phyloP scores from a whole-genome alignment of 2,329 filamentous ascomycete species.

The Incumbomyces delicatus region DNA sequence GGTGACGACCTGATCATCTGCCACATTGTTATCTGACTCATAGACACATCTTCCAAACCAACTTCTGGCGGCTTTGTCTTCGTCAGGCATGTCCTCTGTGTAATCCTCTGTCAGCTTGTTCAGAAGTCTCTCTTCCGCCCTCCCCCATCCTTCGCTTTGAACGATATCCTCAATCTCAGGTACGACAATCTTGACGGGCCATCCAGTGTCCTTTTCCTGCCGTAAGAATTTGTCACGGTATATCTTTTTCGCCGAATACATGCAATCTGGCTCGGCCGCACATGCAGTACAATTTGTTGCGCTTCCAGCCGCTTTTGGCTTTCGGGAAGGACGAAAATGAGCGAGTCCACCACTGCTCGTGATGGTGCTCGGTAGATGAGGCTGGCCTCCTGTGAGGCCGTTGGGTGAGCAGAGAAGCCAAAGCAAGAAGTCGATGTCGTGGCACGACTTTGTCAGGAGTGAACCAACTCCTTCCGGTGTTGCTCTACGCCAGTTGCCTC shows the following conservation, averaged over 20 bases:
- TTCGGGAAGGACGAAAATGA: constrained; percentile 65
- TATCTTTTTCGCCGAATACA: constrained; percentile 75
- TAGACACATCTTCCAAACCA: constrained; percentile 96
- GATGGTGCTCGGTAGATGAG: constrained; percentile 68
- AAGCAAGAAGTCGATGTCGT: constrained; percentile 85
- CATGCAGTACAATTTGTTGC: constrained; percentile 86
- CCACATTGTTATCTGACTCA: constrained; percentile 86
- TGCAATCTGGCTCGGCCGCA: constrained; percentile 62
- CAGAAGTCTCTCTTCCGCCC: constrained; percentile 44
- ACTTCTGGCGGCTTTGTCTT: constrained; percentile 39
- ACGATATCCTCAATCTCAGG: constrained; percentile 80
- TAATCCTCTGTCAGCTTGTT: constrained; percentile 46
- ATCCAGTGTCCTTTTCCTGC: constrained; percentile 53
- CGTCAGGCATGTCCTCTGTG: constrained; percentile 43
- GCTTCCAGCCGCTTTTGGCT: constrained; percentile 61
- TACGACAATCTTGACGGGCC: constrained; percentile 83
- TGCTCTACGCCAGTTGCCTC: constrained; percentile 85
- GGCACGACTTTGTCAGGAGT: constrained; percentile 87
- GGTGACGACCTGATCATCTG: constrained; percentile 84
- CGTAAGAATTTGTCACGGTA: constrained; percentile 63
- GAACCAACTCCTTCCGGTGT: constrained; percentile 62
- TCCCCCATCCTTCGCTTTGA: constrained; percentile 32
- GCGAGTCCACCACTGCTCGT: constrained; percentile 67
- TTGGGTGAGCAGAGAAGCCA: constrained; percentile 78
- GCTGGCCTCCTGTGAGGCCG: constrained; percentile 32